Evolutionary conservation across 441 rosid genomes (phyloP).

Genomic region (Sinapis alba): DNA sequence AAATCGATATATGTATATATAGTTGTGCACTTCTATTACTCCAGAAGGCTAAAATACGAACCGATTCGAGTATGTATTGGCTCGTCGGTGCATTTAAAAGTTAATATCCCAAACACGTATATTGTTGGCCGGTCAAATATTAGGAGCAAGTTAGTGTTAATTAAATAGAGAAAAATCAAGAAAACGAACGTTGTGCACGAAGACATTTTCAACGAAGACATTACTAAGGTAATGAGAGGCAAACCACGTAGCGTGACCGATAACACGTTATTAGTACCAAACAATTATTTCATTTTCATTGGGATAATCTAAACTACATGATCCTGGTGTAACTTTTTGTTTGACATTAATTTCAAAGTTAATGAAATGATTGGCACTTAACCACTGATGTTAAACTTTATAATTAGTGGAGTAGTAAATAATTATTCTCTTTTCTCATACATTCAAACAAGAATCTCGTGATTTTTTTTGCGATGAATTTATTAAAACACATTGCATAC

Average conservation of each 20-base stretch:
- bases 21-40: neutral
- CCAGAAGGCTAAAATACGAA: slow-evolving; percentile 5
- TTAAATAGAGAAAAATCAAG: slow-evolving; percentile 17
- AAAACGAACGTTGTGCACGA: slow-evolving; percentile 9
- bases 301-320: slow-evolving; percentile 32
- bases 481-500: slow-evolving; percentile 14
- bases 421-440: neutral
- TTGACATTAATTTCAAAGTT: slow-evolving; percentile 13
- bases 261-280: slow-evolving; percentile 40
- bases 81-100: slow-evolving; percentile 37
- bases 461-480: slow-evolving; percentile 18
- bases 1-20: neutral
- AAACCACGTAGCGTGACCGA: slow-evolving; percentile 40
- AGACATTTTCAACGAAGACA: slow-evolving; percentile 35
- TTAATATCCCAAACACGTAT: slow-evolving; percentile 30
- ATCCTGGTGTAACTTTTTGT: slow-evolving; percentile 12
- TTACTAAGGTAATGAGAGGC: slow-evolving; percentile 28
- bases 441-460: slow-evolving; percentile 32
- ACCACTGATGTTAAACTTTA: neutral
- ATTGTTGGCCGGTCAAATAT: slow-evolving; percentile 29
- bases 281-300: neutral
- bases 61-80: neutral
- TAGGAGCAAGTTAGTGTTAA: slow-evolving; percentile 1
- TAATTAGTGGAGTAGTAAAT: neutral
- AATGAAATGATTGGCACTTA: slow-evolving; percentile 22